These are phyloP conservation scores for Kwoniella europaea DNA, from an alignment of 768 basidiomycete species.

Conservation along the genomic window DNA sequence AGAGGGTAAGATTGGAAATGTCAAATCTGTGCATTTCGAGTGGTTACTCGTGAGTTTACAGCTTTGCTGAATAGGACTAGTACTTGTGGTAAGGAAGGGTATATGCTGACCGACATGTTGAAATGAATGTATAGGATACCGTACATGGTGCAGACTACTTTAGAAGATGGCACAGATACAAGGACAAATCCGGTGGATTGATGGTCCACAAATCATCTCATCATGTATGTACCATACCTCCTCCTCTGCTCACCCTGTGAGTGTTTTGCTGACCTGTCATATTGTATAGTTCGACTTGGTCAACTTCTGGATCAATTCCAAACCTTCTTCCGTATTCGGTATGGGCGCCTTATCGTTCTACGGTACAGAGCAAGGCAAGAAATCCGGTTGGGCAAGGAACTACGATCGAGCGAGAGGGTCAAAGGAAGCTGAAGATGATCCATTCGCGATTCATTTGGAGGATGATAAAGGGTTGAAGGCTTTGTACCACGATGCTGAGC, in stretches of 20 bases:
- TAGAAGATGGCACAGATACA: slow-evolving; percentile 63
- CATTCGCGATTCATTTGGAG: slow-evolving; percentile 64
- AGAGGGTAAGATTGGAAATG: slow-evolving; percentile 63
- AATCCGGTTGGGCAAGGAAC: slow-evolving; percentile 62
- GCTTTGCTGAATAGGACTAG: too few relatives aligned
- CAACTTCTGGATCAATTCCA: slow-evolving; percentile 65
- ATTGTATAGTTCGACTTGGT: slow-evolving; percentile 64
- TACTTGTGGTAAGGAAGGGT: too few relatives aligned
- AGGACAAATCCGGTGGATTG: slow-evolving; percentile 47
- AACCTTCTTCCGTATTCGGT: slow-evolving; percentile 62
- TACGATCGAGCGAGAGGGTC: slow-evolving; percentile 62
- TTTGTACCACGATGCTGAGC: slow-evolving; percentile 63
- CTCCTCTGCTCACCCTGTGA: not conserved
- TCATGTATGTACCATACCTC: slow-evolving; percentile 36
- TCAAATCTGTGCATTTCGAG: slow-evolving; percentile 65
- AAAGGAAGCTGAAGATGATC: slow-evolving; percentile 62
- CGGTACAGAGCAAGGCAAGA: slow-evolving; percentile 62
- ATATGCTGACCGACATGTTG: too few relatives aligned
- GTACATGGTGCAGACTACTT: slow-evolving; percentile 66
- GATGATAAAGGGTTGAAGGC: slow-evolving; percentile 61
- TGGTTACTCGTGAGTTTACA: slow-evolving; percentile 60
- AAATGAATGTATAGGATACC: slow-evolving; percentile 56
- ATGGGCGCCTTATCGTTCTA: slow-evolving; percentile 64
- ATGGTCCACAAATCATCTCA: slow-evolving; percentile 54
- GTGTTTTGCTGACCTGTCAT: slow-evolving; percentile 6